Percentiles rank a stretch among this genome's conserved stretches.
phyloP scores from a whole-genome alignment of 2,329 filamentous ascomycete species.

The Orbilia blumenaviensis region DNA sequence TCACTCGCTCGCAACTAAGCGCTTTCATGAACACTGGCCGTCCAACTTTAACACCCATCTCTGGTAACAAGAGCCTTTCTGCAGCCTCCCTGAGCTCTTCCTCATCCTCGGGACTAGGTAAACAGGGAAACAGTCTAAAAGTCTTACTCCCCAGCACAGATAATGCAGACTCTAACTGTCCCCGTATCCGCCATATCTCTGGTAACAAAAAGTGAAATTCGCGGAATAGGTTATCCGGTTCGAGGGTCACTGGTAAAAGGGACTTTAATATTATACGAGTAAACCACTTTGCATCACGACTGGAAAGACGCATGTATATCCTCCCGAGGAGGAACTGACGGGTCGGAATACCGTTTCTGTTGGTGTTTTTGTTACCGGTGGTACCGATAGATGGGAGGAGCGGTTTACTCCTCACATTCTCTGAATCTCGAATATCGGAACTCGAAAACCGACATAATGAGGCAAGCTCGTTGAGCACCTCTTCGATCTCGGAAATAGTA shows the following conservation, averaged over 20 bases:
- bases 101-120: conserved; percentile 30
- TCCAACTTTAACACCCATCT: conserved; percentile 56
- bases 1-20: conserved; percentile 30
- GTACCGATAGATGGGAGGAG: too few species aligned
- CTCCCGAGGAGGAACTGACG: conserved; percentile 47
- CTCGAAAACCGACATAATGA: conserved; percentile 55
- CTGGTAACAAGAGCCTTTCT: conserved; percentile 52
- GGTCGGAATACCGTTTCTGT: conserved; percentile 5
- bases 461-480: conserved; percentile 55
- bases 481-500: conserved; percentile 55
- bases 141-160: conserved; percentile 32
- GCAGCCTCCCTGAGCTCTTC: conserved; percentile 25
- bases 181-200: conserved; percentile 54
- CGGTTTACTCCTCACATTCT: background rate
- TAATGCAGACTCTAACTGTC: conserved; percentile 55
- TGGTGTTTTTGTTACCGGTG: too few species aligned
- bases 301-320: conserved; percentile 54
- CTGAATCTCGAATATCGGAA: conserved; percentile 25
- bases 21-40: conserved; percentile 57
- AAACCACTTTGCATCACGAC: conserved; percentile 57
- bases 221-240: conserved; percentile 44
- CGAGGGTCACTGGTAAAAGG: conserved; percentile 49
- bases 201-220: conserved; percentile 57
- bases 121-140: conserved; percentile 46
- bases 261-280: conserved; percentile 56